phyloP scores from a whole-genome alignment of 75 land plant genomes.

The Selaginella tamariscina region DNA sequence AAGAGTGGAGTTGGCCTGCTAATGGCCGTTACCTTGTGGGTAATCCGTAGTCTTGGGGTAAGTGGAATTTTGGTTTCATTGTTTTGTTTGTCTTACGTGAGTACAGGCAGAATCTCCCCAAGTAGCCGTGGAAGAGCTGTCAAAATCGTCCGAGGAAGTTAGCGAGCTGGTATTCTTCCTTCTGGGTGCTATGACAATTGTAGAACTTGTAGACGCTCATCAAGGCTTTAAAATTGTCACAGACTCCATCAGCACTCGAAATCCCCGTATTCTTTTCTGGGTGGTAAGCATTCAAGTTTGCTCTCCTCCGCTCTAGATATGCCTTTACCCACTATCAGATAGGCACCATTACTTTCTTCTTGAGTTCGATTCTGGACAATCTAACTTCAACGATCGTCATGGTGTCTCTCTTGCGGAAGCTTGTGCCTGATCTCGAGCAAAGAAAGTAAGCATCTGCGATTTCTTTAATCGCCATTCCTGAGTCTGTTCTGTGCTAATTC shows the following conservation, averaged over 20 bases:
- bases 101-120: conserved; percentile 71
- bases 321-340: conserved; percentile 31
- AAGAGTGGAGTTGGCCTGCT: conserved; percentile 94
- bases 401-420: conserved; percentile 86
- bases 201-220: conserved; percentile 94
- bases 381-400: conserved; percentile 93
- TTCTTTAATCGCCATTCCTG: background rate
- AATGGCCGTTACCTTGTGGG: conserved; percentile 97
- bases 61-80: conserved; percentile 15
- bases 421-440: conserved; percentile 70
- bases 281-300: conserved; percentile 42
- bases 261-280: conserved; percentile 81
- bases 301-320: conserved; percentile 8
- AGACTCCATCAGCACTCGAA: conserved; percentile 89
- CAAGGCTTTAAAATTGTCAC: conserved; percentile 97
- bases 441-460: conserved; percentile 47
- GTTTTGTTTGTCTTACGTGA: background rate
- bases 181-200: conserved; percentile 98
- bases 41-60: conserved; percentile 88
- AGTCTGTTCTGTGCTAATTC: background rate
- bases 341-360: conserved; percentile 86
- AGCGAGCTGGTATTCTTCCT: conserved; percentile 93
- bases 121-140: conserved; percentile 57
- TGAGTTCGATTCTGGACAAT: conserved; percentile 92
- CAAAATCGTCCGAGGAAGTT: conserved; percentile 70